Percentiles rank a stretch among this genome's conserved stretches.
Evolutionary conservation across 1,139 yeast genomes (phyloP).

Genomic region (Zhuliangozyma blackwelliae): DNA sequence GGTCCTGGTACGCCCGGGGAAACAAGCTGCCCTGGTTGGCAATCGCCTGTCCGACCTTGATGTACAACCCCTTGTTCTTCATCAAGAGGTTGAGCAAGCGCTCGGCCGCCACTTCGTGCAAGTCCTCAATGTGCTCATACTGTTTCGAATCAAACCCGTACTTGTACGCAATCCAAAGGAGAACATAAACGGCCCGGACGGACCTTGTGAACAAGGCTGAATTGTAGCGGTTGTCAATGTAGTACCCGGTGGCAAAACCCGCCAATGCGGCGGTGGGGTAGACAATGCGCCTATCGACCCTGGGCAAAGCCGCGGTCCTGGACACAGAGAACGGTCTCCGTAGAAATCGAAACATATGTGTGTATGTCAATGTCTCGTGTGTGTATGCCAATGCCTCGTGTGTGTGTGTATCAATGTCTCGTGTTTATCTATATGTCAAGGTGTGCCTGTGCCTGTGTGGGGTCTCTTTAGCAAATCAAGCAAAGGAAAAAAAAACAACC

Average conservation of each 20-base stretch:
- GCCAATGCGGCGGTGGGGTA: constrained; percentile 5
- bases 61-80: constrained; percentile 66
- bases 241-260: constrained; percentile 19
- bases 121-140: constrained; percentile 37
- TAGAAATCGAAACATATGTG: too few species aligned
- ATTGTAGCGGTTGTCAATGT: constrained; percentile 38
- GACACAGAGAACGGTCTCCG: too few species aligned
- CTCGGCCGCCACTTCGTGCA: constrained; percentile 61
- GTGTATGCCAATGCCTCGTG: too few species aligned
- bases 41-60: constrained; percentile 72
- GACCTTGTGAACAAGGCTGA: constrained; percentile 53
- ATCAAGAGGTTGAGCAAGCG: constrained; percentile 49
- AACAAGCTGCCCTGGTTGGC: constrained; percentile 68
- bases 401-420: too few species aligned
- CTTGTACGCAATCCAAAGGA: constrained; percentile 54
- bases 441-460: too few species aligned
- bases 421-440: too few species aligned
- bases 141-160: constrained; percentile 49
- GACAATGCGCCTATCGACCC: neutral
- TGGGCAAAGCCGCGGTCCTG: too few species aligned
- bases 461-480: too few species aligned
- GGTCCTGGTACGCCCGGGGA: constrained; percentile 57
- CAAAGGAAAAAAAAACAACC: neutral
- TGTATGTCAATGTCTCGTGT: too few species aligned
- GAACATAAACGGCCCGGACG: constrained; percentile 42